phyloP scores from a whole-genome alignment of 768 basidiomycete species.

The Trametes coccinea region DNA sequence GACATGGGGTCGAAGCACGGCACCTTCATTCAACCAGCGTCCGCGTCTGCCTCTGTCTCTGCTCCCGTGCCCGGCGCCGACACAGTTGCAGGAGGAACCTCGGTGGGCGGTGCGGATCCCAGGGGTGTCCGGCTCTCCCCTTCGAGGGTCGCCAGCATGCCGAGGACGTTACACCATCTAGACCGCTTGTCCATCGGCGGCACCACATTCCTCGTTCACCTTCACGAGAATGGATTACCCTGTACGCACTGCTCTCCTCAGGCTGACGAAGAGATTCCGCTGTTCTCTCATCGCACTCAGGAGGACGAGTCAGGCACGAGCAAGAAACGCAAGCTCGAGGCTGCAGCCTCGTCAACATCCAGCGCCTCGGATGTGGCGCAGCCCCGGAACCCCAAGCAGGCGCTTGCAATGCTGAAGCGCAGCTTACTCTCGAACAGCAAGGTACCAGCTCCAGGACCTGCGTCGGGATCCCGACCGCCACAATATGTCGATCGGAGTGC shows the following conservation, averaged over 20 bases:
- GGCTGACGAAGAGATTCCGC: constrained; percentile 57
- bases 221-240: constrained; percentile 61
- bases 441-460: background rate
- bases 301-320: constrained; percentile 12
- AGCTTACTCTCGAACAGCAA: constrained; percentile 53
- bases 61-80: background rate
- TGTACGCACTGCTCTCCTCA: constrained; percentile 61
- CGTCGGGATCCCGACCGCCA: background rate
- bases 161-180: constrained; percentile 59
- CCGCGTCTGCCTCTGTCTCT: constrained; percentile 24
- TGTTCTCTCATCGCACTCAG: constrained; percentile 43
- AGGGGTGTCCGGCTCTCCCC: constrained; percentile 59
- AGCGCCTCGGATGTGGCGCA: constrained; percentile 1
- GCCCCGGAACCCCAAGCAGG: constrained; percentile 57
- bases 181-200: constrained; percentile 68
- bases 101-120: background rate
- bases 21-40: constrained; percentile 54
- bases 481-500: constrained; percentile 71
- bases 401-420: constrained; percentile 65
- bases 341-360: background rate
- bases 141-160: constrained; percentile 66
- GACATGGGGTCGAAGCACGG: constrained; percentile 89
- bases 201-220: constrained; percentile 69
- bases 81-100: no score
- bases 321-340: constrained; percentile 31